A percentile compares a stretch with the other conserved stretches of the same genome.
These are phyloP conservation scores for Nematocida ausubeli DNA, from an alignment of 371 early-diverging fungal species.

Conservation along the genomic window DNA sequence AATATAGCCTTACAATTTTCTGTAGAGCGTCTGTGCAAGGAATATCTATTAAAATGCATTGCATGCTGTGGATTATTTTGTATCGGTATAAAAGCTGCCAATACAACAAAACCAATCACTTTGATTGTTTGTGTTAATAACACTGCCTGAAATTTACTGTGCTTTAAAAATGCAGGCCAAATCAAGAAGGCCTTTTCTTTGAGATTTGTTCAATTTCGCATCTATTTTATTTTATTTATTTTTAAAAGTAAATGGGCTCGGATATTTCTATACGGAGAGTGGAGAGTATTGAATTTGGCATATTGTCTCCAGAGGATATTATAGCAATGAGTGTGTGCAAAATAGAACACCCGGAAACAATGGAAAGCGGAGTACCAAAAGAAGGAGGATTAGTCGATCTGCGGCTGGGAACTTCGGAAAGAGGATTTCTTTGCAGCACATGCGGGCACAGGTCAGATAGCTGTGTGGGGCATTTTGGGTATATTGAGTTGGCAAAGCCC, in stretches of 20 bases:
- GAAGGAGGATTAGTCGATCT: conserved; percentile 87
- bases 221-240: conserved; percentile 34
- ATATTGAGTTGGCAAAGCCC: conserved; percentile 93
- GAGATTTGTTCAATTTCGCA: background rate
- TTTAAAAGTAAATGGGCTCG: conserved; percentile 23
- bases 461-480: conserved; percentile 97
- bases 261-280: conserved; percentile 38
- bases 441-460: conserved; percentile 88
- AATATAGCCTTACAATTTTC: no score
- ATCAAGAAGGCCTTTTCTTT: no score
- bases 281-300: conserved; percentile 56
- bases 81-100: no score
- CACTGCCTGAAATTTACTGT: no score
- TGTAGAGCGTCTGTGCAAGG: no score
- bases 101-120: no score
- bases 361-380: conserved; percentile 85
- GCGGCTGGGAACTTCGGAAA: conserved; percentile 94
- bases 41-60: no score
- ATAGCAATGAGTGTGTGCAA: conserved; percentile 88
- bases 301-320: conserved; percentile 68
- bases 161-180: no score
- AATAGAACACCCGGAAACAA: conserved; percentile 85
- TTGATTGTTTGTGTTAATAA: no score
- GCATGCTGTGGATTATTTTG: no score
- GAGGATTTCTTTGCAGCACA: conserved; percentile 90